Evolutionary conservation across 2,329 filamentous ascomycete species (phyloP).

Genomic region (Fusarium beomiforme): DNA sequence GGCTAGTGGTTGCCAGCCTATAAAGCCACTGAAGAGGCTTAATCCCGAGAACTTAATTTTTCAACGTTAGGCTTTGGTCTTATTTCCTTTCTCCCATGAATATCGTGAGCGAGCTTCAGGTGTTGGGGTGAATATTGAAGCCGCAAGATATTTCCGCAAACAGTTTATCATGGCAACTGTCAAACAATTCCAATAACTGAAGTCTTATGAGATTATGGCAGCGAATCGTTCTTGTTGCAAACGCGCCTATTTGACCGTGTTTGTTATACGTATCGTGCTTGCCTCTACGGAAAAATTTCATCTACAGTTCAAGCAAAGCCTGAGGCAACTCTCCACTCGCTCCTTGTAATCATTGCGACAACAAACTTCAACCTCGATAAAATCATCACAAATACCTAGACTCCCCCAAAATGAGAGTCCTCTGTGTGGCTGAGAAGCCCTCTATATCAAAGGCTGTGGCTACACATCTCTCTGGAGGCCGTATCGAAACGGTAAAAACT

Average conservation of each 20-base stretch:
- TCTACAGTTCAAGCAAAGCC: slow-evolving; percentile 1
- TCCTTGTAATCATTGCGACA: slow-evolving; percentile 9
- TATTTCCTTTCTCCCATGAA: slow-evolving; percentile 16
- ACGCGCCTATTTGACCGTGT: slow-evolving; percentile 11
- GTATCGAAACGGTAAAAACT: slow-evolving; percentile 71
- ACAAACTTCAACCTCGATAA: not conserved
- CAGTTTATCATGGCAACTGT: not conserved
- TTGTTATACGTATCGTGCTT: slow-evolving; percentile 25
- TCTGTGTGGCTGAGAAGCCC: slow-evolving; percentile 75
- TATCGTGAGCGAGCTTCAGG: slow-evolving; percentile 1
- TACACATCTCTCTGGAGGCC: slow-evolving; percentile 84
- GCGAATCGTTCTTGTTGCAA: slow-evolving; percentile 13
- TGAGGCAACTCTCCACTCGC: slow-evolving; percentile 20
- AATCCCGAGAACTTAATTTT: slow-evolving; percentile 17
- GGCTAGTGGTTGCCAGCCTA: slow-evolving; percentile 34
- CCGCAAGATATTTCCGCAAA: not conserved
- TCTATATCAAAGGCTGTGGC: slow-evolving; percentile 97
- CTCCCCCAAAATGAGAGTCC: slow-evolving; percentile 56
- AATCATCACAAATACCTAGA: not conserved
- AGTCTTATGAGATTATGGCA: slow-evolving; percentile 12
- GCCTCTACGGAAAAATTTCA: slow-evolving; percentile 10
- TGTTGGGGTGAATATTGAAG: not conserved
- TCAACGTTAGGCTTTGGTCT: slow-evolving; percentile 9
- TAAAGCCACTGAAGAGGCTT: slow-evolving; percentile 24
- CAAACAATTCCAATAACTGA: not conserved